These are phyloP conservation scores for Calycina marina DNA, from an alignment of 2,329 filamentous ascomycete species.

Conservation along the genomic window DNA sequence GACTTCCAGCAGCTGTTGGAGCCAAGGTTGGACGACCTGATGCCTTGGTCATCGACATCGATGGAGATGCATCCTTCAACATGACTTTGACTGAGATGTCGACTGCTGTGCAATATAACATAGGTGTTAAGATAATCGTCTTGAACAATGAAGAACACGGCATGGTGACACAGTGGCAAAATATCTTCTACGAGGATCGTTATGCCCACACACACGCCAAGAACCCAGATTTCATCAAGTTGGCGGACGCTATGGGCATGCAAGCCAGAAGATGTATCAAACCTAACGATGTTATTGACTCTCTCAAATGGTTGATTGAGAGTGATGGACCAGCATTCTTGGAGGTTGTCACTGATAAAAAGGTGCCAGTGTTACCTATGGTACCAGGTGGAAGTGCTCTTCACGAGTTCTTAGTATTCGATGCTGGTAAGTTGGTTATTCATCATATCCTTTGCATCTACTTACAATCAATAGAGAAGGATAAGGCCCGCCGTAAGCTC, in stretches of 20 bases:
- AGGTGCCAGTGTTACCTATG: slow-evolving; percentile 95
- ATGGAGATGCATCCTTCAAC: slow-evolving; percentile 96
- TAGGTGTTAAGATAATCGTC: slow-evolving; percentile 87
- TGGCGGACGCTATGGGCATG: slow-evolving; percentile 82
- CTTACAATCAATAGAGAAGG: slow-evolving; percentile 41
- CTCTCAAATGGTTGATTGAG: slow-evolving; percentile 77
- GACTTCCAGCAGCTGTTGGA: slow-evolving; percentile 86
- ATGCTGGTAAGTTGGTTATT: slow-evolving; percentile 45
- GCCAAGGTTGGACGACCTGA: slow-evolving; percentile 69
- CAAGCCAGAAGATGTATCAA: slow-evolving; percentile 58
- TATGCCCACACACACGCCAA: slow-evolving; percentile 85
- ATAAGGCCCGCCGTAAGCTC: slow-evolving; percentile 47
- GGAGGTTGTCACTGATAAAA: slow-evolving; percentile 81
- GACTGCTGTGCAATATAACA: slow-evolving; percentile 89
- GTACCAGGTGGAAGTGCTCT: slow-evolving; percentile 76
- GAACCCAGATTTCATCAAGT: slow-evolving; percentile 93
- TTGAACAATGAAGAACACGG: slow-evolving; percentile 97
- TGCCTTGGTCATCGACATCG: slow-evolving; percentile 68
- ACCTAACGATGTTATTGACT: slow-evolving; percentile 62
- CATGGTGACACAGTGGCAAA: slow-evolving; percentile 98
- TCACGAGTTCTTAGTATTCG: slow-evolving; percentile 87
- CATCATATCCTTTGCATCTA: slow-evolving; percentile 8
- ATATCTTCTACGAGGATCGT: slow-evolving; percentile 90
- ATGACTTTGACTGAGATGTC: slow-evolving; percentile 96
- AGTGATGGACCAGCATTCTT: slow-evolving; percentile 83